Base-by-base conservation (phyloP, 441 rosid genomes). In the Populus hybrid region DNA sequence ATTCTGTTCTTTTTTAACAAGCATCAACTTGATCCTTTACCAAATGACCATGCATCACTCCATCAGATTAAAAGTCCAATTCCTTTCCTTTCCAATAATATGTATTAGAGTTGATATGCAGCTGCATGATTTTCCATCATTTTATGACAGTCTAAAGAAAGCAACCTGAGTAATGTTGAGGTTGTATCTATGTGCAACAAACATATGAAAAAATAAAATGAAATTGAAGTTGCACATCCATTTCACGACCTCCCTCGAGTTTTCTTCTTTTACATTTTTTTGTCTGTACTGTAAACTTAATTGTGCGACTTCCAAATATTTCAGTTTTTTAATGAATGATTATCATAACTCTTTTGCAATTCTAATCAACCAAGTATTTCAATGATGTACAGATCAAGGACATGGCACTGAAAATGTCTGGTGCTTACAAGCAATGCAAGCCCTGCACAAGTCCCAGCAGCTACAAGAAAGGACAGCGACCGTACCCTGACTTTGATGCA, bases 381-480 rank as follows among this genome's bases (percentile, higher is more conserved):
- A 54, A 70, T 14, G 32, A 32, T 78, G 74, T 81, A 81, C 96
- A 96, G 99, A 92, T 96, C 50, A 96, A 94, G 85, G 99, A 89
- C 74, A 94, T 96, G 90, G 98, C 98, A 57, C 72, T 92, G 79
- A 96, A 96, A 83, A 83, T 96, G 74, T 93, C 98, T 18, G 97
- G 98, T 36, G 89, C 92, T 21, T 89, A 89, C 73, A 83, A 84
- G 81, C 97, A 90, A 83, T 90, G 99, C 88, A 94, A 91, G 78
- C 97, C 98, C 23, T 91, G 95, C 76, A 86, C 90, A 10, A 90
- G 97, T 32, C 90, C 95, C 26, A 84, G 92, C 83, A 87, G 71
- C 79, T 82, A 83, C 85, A 93, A 87, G 87, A 91, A 84, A 84
- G 97, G 89, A 6, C 85, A 83, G 0, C 77, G 89, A 65, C 78